Base-by-base conservation (phyloP, 2,329 filamentous ascomycete genomes). In the Phialophora expanda region DNA sequence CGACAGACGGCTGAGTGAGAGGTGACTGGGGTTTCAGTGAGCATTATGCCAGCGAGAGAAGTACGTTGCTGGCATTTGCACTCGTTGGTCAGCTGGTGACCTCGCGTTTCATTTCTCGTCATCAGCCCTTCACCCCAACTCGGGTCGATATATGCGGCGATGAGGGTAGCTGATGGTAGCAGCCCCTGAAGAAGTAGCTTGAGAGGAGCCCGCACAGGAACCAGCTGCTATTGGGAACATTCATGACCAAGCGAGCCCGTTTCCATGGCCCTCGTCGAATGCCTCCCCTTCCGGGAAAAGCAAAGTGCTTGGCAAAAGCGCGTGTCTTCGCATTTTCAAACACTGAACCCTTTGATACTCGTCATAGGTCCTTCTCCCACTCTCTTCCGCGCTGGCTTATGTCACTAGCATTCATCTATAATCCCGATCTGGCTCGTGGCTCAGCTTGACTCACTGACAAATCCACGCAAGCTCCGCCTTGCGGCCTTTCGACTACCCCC, bases 341-440 rank as follows among this genome's bases (percentile, higher is more conserved):
- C 20, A 22, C 20, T 51, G 48, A 22, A 26, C 4, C 12, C 48
- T 9, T 51, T 12, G 20, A 51, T 51, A 20, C 14, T 34, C 30
- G 30, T 30, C 30, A 30, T 30, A 7, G 9, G 8, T 30, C 30
- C 30, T 30, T 30, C 32, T 11, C 32, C 32, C 32, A 34, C 32
- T 12, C 32, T 34, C 32, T 1, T 34, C 32, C 12, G 9, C 32
- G 32, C 32, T 34, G 32, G 9, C 32, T 34, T 34, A 12, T 34
- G 32, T 12, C 32, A 34, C 32, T 34, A 34, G 44, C 44, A 48
- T 48, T n/a, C 44, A 48, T 48, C 44, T 48, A 20, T 48, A 48
- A n/a, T 7, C 48, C 6, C 20, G 9, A 51, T 24, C 48, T 9
- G 48, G 48, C 20, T 26, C 24, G 48, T 22, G 48, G 48, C 20